Conservation (phyloP, 306 rosid species). For the Rosa multiflora region DNA sequence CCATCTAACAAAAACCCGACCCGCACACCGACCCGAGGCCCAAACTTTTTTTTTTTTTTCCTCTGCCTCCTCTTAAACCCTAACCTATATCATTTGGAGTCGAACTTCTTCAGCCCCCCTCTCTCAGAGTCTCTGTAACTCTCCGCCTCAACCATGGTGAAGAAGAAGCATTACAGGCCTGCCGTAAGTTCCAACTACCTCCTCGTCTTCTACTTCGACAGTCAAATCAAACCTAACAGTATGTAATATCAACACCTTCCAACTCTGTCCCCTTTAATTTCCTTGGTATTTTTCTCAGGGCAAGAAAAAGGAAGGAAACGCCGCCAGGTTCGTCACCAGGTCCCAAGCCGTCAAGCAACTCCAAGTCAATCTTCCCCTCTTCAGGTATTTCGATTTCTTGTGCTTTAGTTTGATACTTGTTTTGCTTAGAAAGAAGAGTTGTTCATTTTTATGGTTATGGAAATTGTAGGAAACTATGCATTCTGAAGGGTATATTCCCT, state of each 20-base stretch:
- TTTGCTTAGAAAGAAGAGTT: background rate
- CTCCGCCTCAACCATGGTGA: conserved; percentile 39
- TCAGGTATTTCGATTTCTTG: conserved; percentile 47
- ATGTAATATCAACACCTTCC: background rate
- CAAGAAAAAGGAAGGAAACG: conserved; percentile 95
- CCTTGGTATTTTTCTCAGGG: conserved; percentile 47
- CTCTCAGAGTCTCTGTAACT: background rate
- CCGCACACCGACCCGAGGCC: background rate
- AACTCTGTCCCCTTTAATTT: background rate
- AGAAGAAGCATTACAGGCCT: conserved; percentile 69
- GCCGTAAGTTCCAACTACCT: conserved; percentile 41
- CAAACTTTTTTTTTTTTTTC: background rate
- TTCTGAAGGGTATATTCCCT: conserved; percentile 87
- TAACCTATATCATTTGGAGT: background rate
- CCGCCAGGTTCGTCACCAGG: conserved; percentile 80
- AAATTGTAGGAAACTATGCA: conserved; percentile 70
- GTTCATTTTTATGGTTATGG: conserved; percentile 17
- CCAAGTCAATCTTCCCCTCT: conserved; percentile 74
- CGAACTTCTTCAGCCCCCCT: background rate
- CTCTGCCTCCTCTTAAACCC: conserved; percentile 13
- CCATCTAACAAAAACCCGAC: background rate
- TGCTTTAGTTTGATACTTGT: background rate
- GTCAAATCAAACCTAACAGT: background rate
- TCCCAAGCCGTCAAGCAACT: conserved; percentile 83
- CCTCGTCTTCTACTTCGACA: background rate